Evolutionary conservation across 768 basidiomycete species (phyloP).

Genomic region (Termitomyces sp.): DNA sequence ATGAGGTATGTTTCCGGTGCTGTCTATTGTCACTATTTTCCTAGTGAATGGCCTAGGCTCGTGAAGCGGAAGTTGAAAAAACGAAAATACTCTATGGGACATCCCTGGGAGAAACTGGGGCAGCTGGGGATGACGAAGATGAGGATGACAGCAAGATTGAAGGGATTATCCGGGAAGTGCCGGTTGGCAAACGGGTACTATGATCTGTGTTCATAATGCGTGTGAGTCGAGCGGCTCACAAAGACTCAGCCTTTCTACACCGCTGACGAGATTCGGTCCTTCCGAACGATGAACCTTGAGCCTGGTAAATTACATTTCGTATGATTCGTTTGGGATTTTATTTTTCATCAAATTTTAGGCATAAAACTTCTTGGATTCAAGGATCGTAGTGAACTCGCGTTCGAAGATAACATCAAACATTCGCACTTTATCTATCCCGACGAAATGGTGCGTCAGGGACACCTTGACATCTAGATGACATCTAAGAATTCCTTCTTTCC

Average conservation of each 20-base stretch:
- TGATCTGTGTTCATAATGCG: background rate
- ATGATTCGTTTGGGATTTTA: background rate
- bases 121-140: conserved; percentile 31
- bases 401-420: conserved; percentile 92
- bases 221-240: background rate
- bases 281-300: conserved; percentile 74
- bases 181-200: conserved; percentile 46
- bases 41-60: conserved; percentile 23
- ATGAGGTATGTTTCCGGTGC: conserved; percentile 51
- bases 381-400: conserved; percentile 54
- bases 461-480: background rate
- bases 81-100: conserved; percentile 40
- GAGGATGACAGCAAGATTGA: conserved; percentile 31
- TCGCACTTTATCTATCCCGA: conserved; percentile 89
- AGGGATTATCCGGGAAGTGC: conserved; percentile 34
- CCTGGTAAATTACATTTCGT: conserved; percentile 47
- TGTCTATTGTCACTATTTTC: background rate
- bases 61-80: conserved; percentile 40
- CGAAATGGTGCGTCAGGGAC: conserved; percentile 56
- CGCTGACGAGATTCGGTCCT: conserved; percentile 73
- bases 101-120: conserved; percentile 27
- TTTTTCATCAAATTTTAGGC: conserved; percentile 33
- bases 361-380: conserved; percentile 95
- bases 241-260: conserved; percentile 70
- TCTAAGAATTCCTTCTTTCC: background rate